Conservation (phyloP, 2,329 filamentous ascomycete genomes). For the Colletotrichum abscissum region DNA sequence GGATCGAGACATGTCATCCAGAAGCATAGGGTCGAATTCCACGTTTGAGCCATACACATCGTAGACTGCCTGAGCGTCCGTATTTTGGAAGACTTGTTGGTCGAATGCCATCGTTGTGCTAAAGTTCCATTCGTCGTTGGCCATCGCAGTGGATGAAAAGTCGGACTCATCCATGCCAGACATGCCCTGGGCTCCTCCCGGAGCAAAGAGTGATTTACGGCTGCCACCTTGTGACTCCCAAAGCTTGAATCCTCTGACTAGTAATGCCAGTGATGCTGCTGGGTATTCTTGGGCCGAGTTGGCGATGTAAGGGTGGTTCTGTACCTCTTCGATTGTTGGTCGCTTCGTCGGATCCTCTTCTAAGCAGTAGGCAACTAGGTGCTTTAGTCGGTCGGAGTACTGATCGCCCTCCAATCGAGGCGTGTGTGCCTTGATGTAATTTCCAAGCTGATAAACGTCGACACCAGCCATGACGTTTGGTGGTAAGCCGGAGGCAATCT, state of each 20-base stretch:
- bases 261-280: slow-evolving; percentile 68
- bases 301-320: slow-evolving; percentile 76
- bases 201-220: slow-evolving; percentile 72
- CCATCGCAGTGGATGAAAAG: slow-evolving; percentile 55
- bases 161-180: slow-evolving; percentile 48
- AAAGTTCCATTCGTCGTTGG: slow-evolving; percentile 75
- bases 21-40: slow-evolving; percentile 59
- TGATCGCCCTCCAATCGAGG: slow-evolving; percentile 78
- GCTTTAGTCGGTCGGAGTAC: slow-evolving; percentile 76
- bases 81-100: slow-evolving; percentile 63
- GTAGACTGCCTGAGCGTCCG: slow-evolving; percentile 68
- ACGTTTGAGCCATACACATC: slow-evolving; percentile 70
- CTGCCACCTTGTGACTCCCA: slow-evolving; percentile 82
- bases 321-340: slow-evolving; percentile 76
- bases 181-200: slow-evolving; percentile 68
- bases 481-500: slow-evolving; percentile 82
- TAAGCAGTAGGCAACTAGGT: slow-evolving; percentile 79
- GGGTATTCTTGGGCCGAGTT: slow-evolving; percentile 73
- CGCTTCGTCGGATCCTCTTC: slow-evolving; percentile 75
- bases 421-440: slow-evolving; percentile 68
- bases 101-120: slow-evolving; percentile 75
- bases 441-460: slow-evolving; percentile 59
- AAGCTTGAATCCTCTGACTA: slow-evolving; percentile 78
- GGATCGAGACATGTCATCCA: slow-evolving; percentile 59
- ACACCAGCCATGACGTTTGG: slow-evolving; percentile 72